Conservation (phyloP, 148 eudicot genomes). For the Hydrangea macrophylla region DNA sequence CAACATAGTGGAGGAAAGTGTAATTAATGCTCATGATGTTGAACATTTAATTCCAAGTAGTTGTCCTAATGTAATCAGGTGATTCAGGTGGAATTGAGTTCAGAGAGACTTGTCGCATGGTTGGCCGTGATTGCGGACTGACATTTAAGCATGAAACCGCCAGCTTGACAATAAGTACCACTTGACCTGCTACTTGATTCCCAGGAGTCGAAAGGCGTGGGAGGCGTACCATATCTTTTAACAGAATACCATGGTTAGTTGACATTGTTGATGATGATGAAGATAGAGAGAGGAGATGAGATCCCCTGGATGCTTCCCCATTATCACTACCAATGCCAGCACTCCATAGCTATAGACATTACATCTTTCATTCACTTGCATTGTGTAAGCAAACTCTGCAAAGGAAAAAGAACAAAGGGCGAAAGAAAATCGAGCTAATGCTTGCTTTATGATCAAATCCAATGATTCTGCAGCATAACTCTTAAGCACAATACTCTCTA, state of each 20-base stretch:
- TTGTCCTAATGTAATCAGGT: not conserved
- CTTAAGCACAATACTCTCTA: too few species aligned
- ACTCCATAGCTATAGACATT: slow-evolving; percentile 34
- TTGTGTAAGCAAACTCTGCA: slow-evolving; percentile 31
- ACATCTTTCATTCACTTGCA: slow-evolving; percentile 25
- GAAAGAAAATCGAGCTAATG: not conserved
- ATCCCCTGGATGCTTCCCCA: slow-evolving; percentile 29
- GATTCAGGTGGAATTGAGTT: not conserved
- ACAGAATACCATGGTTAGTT: not conserved
- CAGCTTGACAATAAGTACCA: slow-evolving; percentile 5
- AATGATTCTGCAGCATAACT: too few species aligned
- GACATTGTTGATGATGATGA: not conserved
- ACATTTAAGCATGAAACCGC: slow-evolving; percentile 18
- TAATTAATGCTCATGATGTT: not conserved
- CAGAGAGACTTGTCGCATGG: slow-evolving; percentile 21
- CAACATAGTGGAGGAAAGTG: too few species aligned
- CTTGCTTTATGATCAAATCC: too few species aligned
- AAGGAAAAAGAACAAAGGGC: not conserved
- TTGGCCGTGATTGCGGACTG: slow-evolving; percentile 22
- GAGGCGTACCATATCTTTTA: slow-evolving; percentile 22
- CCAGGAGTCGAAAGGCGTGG: slow-evolving; percentile 13
- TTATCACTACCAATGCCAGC: slow-evolving; percentile 22
- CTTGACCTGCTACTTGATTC: slow-evolving; percentile 1
- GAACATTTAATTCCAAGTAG: not conserved
- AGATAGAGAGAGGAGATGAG: slow-evolving; percentile 2